Conservation (phyloP, 1,284 basidiomycete genomes). For the Ganoderma leucocontextum region DNA sequence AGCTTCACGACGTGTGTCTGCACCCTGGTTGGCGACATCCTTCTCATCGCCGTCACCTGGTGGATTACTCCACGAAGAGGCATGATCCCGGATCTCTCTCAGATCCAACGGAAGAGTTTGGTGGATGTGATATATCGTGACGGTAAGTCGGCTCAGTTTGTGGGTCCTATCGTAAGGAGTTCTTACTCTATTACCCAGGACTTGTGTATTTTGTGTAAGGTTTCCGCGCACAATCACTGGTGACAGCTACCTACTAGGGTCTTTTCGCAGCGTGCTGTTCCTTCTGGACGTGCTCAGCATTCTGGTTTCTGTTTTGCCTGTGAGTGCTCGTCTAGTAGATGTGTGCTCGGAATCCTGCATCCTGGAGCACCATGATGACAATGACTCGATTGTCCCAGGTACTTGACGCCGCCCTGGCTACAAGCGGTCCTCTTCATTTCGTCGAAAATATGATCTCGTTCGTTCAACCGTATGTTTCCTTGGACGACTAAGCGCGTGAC, state of each 20-base stretch:
- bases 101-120: neutral
- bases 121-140: neutral
- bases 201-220: neutral
- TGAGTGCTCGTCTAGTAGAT: neutral
- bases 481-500: neutral
- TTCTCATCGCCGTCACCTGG: neutral
- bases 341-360: neutral
- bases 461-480: neutral
- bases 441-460: neutral
- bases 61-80: slow-evolving; percentile 3
- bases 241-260: neutral
- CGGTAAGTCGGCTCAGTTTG: neutral
- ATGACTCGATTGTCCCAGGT: neutral
- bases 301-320: neutral
- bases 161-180: neutral
- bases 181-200: neutral
- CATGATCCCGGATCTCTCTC: neutral
- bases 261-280: neutral
- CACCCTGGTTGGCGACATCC: neutral
- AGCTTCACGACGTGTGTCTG: neutral
- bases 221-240: neutral
- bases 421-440: neutral
- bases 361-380: neutral
- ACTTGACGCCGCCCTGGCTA: neutral
- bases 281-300: neutral